Evolutionary conservation across 108 stramenopile species (phyloP).

Genomic region (Nannochloropsis gaditana): DNA sequence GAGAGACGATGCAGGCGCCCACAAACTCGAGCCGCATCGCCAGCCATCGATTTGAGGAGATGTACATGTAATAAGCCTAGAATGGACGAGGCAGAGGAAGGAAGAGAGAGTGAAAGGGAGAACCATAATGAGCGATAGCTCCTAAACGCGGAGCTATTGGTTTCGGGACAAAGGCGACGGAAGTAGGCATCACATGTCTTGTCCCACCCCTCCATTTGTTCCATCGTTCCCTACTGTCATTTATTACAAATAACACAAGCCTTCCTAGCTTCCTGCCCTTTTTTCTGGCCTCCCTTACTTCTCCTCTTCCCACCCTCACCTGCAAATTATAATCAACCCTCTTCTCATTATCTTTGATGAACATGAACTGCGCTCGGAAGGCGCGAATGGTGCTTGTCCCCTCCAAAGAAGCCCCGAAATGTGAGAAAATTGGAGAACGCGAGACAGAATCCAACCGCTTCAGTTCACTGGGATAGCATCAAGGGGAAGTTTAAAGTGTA

Average conservation of each 20-base stretch:
- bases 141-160: no score
- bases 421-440: constrained; percentile 75
- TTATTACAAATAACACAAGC: no score
- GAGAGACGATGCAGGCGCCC: constrained; percentile 66
- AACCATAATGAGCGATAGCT: no score
- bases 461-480: constrained; percentile 72
- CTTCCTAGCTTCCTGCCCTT: background rate
- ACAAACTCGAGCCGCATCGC: constrained; percentile 77
- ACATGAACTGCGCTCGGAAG: constrained; percentile 60
- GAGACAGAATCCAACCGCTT: constrained; percentile 75
- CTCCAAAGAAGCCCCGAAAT: constrained; percentile 79
- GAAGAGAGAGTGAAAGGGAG: background rate
- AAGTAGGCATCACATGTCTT: no score
- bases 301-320: constrained; percentile 34
- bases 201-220: no score
- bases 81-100: background rate
- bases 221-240: no score
- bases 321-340: constrained; percentile 23
- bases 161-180: no score
- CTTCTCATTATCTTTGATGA: constrained; percentile 36
- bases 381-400: constrained; percentile 83
- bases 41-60: constrained; percentile 81
- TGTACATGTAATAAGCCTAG: constrained; percentile 68
- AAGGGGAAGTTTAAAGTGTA: no score
- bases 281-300: constrained; percentile 28